Percentiles rank a stretch among this genome's conserved stretches.
phyloP scores from a whole-genome alignment of 306 rosid species.

The Quercus parvula region DNA sequence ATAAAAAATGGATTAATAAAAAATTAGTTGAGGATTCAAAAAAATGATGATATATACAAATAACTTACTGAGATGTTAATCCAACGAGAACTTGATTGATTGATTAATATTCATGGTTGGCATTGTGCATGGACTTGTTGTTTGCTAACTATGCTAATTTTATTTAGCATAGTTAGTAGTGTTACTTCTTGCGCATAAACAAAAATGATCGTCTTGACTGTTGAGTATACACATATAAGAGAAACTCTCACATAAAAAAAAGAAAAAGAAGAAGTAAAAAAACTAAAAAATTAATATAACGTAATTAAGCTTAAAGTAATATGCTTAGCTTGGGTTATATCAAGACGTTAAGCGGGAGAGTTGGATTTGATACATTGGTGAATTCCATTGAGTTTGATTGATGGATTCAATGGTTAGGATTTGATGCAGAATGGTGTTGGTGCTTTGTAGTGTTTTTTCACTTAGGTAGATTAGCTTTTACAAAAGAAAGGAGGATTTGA shows the following conservation, averaged over 20 bases:
- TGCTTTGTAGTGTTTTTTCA: neutral
- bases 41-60: neutral
- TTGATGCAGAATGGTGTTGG: neutral
- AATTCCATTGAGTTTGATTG: neutral
- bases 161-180: neutral
- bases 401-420: neutral
- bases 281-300: no score
- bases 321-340: no score
- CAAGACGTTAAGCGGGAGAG: no score
- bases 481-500: slow-evolving; percentile 29
- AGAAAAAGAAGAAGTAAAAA: no score
- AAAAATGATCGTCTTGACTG: neutral
- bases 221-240: no score
- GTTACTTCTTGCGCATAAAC: neutral
- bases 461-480: slow-evolving; percentile 17
- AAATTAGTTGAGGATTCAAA: neutral
- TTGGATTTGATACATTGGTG: no score
- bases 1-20: neutral
- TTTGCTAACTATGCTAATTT: no score
- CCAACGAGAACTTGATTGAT: no score
- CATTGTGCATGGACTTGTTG: neutral
- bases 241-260: no score
- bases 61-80: neutral
- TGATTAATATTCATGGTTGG: neutral
- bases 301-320: no score